These are phyloP conservation scores for Penicillium maclennaniae DNA, from an alignment of 495 filamentous ascomycete species.

Conservation along the genomic window DNA sequence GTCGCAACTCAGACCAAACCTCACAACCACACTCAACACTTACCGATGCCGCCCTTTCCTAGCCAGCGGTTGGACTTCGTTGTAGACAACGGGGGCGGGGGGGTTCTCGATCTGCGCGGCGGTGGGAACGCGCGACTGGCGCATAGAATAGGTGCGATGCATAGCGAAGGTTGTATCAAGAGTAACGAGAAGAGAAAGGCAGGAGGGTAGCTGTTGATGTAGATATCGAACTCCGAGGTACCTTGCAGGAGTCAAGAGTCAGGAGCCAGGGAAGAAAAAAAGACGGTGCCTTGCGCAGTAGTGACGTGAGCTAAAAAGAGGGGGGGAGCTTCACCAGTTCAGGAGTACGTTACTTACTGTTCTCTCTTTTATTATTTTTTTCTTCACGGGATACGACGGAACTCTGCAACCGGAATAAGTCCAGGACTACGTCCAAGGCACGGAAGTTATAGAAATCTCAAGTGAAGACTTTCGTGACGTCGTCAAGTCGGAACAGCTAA, in stretches of 20 bases:
- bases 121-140: constrained; percentile 89
- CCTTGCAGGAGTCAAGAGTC: constrained; percentile 16
- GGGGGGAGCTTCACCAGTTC: constrained; percentile 6
- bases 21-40: constrained; percentile 27
- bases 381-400: constrained; percentile 32
- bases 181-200: neutral
- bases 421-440: neutral
- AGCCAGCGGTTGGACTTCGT: constrained; percentile 90
- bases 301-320: constrained; percentile 36
- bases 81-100: constrained; percentile 78
- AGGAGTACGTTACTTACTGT: neutral
- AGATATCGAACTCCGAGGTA: constrained; percentile 9
- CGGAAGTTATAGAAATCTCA: neutral
- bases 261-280: constrained; percentile 14
- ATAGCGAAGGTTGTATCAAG: constrained; percentile 43
- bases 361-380: neutral
- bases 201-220: neutral
- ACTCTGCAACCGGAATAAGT: constrained; percentile 30
- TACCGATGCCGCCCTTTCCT: constrained; percentile 79
- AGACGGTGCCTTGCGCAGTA: constrained; percentile 37
- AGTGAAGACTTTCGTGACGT: constrained; percentile 32
- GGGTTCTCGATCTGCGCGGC: constrained; percentile 88
- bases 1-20: neutral
- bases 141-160: constrained; percentile 99
- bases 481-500: constrained; percentile 25